Evolutionary conservation across 495 filamentous ascomycete genomes (phyloP), one percentile per base, ranked within the genome.

Genomic region (Neurospora sp.): DNA sequence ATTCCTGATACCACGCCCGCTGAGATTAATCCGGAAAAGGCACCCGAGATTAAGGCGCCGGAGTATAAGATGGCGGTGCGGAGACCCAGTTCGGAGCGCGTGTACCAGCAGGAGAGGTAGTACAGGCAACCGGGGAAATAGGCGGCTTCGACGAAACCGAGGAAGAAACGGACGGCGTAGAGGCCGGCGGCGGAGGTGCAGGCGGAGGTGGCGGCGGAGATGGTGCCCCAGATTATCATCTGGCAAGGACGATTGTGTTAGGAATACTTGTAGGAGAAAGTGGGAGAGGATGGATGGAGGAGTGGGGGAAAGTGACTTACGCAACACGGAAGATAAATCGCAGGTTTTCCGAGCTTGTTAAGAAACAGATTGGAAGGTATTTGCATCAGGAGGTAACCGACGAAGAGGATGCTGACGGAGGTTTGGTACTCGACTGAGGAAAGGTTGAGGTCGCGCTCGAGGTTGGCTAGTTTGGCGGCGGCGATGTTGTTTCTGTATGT

Each of bases 191-290:
- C 91, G 75, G 82, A 91, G 23, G 88, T 90, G 35, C 86, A 88
- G 9, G 82, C 87, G 42, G 89, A 89, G 2, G 90, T 91, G 0
- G 83, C 82, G 0, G 88, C 88, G 0, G 89, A 92, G 71, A 93
- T 90, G n/a, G 89, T 81, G n/a, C 90, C 90, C 92, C 91, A 93
- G 4, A 90, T 73, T 27, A 90, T 81, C 89, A 92, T 93, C 83
- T 85, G n/a, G n/a, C n/a, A n/a, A n/a, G n/a, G n/a, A n/a, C n/a
- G n/a, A n/a, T n/a, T n/a, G n/a, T n/a, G n/a, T n/a, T n/a, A n/a
- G n/a, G n/a, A n/a, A n/a, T n/a, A n/a, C n/a, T n/a, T n/a, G n/a
- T n/a, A n/a, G n/a, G n/a, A n/a, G n/a, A n/a, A n/a, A n/a, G n/a
- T n/a, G n/a, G n/a, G 35, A 35, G 35, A 35, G 5, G 11, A 66